phyloP scores from a whole-genome alignment of 495 filamentous ascomycete species.

The Delitschia confertaspora region DNA sequence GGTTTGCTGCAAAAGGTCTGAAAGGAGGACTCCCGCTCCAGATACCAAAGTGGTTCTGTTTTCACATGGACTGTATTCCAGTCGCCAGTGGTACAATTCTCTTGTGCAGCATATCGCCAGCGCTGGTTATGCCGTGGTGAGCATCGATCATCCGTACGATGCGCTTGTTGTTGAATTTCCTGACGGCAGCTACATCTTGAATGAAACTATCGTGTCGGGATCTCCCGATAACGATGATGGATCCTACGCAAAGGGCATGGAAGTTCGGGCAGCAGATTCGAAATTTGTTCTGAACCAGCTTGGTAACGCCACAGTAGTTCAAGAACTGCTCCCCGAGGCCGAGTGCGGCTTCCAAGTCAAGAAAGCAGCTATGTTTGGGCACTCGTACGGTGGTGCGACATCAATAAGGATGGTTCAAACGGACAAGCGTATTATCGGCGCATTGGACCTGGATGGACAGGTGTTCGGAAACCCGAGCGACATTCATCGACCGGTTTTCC shows the following conservation, averaged over 20 bases:
- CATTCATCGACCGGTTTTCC: slow-evolving; percentile 5
- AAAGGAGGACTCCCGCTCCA: neutral
- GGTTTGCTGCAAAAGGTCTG: neutral
- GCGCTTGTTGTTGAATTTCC: slow-evolving; percentile 42
- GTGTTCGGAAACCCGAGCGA: slow-evolving; percentile 3
- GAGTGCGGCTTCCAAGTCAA: slow-evolving; percentile 7
- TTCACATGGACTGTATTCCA: slow-evolving; percentile 9
- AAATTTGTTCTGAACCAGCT: slow-evolving; percentile 17
- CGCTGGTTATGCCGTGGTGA: slow-evolving; percentile 31
- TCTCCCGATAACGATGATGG: no score
- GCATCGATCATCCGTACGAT: slow-evolving; percentile 46
- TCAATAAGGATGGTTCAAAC: slow-evolving; percentile 36
- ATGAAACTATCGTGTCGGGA: slow-evolving; percentile 26
- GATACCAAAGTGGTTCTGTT: slow-evolving; percentile 12
- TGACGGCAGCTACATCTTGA: slow-evolving; percentile 33
- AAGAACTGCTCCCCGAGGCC: slow-evolving; percentile 12
- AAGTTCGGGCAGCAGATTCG: slow-evolving; percentile 7
- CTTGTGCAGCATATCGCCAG: slow-evolving; percentile 14
- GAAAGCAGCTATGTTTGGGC: slow-evolving; percentile 30
- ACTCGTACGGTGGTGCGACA: slow-evolving; percentile 49
- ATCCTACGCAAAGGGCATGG: slow-evolving; percentile 4
- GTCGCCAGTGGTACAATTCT: slow-evolving; percentile 11
- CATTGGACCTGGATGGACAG: slow-evolving; percentile 42
- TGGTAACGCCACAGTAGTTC: neutral
- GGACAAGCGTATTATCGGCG: slow-evolving; percentile 40